Conservation (phyloP, 345 rosid species). For the Geranium brycei region DNA sequence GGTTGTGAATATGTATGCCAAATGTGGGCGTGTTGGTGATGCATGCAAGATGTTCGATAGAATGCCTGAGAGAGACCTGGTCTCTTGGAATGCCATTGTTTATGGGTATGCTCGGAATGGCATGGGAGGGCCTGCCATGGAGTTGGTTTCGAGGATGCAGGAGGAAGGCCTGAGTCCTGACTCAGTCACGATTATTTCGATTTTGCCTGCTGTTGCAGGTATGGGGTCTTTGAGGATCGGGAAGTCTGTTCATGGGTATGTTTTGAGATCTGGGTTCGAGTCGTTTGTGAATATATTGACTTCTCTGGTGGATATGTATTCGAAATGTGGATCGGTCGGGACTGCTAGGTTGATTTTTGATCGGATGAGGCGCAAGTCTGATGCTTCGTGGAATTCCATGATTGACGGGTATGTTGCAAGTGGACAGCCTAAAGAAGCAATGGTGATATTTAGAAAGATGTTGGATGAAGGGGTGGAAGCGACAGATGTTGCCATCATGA, state of each 20-base stretch:
- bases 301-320: slow-evolving; percentile 66
- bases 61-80: slow-evolving; percentile 73
- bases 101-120: slow-evolving; percentile 73
- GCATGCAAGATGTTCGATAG: slow-evolving; percentile 74
- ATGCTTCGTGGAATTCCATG: slow-evolving; percentile 86
- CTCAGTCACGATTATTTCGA: slow-evolving; percentile 53
- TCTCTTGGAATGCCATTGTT: slow-evolving; percentile 74
- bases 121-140: slow-evolving; percentile 40
- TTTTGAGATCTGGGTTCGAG: slow-evolving; percentile 43
- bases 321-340: slow-evolving; percentile 41
- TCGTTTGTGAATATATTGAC: slow-evolving; percentile 51
- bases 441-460: slow-evolving; percentile 48
- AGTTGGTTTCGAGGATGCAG: slow-evolving; percentile 45
- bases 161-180: slow-evolving; percentile 51
- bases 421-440: slow-evolving; percentile 49
- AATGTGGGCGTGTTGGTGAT: slow-evolving; percentile 45
- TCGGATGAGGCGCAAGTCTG: slow-evolving; percentile 36
- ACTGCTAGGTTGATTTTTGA: slow-evolving; percentile 47
- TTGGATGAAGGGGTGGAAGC: slow-evolving; percentile 51
- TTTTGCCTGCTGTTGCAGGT: slow-evolving; percentile 55
- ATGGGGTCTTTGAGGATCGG: slow-evolving; percentile 39
- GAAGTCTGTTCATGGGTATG: slow-evolving; percentile 55
- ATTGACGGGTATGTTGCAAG: slow-evolving; percentile 64
- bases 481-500: slow-evolving; percentile 56
- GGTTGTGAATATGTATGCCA: slow-evolving; percentile 52